Evolutionary conservation across 1,284 basidiomycete genomes (phyloP).

Genomic region (Rhodotorula glutinis): DNA sequence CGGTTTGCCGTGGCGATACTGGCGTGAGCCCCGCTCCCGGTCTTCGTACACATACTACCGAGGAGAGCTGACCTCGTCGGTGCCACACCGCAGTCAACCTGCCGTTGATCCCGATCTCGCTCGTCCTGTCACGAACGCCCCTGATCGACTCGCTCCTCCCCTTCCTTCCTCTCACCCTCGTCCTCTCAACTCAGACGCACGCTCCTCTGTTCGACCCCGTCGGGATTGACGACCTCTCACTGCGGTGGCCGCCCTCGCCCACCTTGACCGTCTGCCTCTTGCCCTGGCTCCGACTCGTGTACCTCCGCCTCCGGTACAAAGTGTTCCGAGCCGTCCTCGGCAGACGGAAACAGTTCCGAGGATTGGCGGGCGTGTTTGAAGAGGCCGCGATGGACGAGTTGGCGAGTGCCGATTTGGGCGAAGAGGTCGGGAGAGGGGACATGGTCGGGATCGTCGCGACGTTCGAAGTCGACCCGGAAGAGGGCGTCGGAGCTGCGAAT

Average conservation of each 20-base stretch:
- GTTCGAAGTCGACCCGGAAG: slow-evolving; percentile 28
- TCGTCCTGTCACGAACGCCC: slow-evolving; percentile 55
- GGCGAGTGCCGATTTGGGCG: background rate
- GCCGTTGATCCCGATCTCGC: slow-evolving; percentile 60
- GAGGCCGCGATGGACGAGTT: slow-evolving; percentile 22
- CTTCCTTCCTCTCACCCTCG: slow-evolving; percentile 41
- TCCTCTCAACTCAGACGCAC: slow-evolving; percentile 26
- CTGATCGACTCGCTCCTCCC: slow-evolving; percentile 43
- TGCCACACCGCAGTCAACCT: slow-evolving; percentile 56
- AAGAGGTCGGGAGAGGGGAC: background rate
- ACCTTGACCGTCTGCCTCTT: slow-evolving; percentile 39
- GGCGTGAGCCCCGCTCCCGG: slow-evolving; percentile 19
- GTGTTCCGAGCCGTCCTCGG: slow-evolving; percentile 40
- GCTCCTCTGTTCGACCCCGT: slow-evolving; percentile 16
- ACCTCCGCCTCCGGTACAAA: slow-evolving; percentile 28
- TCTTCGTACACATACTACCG: background rate
- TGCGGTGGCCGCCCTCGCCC: slow-evolving; percentile 38
- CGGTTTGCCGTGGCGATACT: slow-evolving; percentile 60
- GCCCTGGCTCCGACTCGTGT: slow-evolving; percentile 41
- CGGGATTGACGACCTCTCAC: slow-evolving; percentile 39
- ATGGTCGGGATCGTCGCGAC: slow-evolving; percentile 29
- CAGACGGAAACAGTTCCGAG: slow-evolving; percentile 6
- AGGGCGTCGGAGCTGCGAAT: background rate
- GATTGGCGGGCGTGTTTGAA: slow-evolving; percentile 29
- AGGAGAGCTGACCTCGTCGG: background rate